Percentiles rank a stretch among this genome's conserved stretches.
phyloP scores from a whole-genome alignment of 805 yeast species.

The Cyberlindnera maritima region DNA sequence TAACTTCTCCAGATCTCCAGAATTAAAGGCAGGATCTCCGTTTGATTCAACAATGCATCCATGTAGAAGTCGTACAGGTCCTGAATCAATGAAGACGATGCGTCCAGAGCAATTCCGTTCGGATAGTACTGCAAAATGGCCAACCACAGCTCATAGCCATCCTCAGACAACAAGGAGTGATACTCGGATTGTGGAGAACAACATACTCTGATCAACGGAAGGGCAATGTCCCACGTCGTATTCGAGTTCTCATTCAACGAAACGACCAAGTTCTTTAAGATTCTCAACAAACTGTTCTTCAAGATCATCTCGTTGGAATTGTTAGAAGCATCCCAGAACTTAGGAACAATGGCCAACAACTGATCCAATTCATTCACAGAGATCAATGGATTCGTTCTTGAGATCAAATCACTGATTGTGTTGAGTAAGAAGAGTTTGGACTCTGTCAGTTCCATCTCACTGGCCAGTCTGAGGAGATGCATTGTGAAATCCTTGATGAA shows the following conservation, averaged over 20 bases:
- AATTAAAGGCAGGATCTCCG: constrained; percentile 69
- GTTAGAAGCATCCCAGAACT: constrained; percentile 66
- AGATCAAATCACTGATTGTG: constrained; percentile 60
- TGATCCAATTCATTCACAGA: constrained; percentile 48
- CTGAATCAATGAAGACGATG: constrained; percentile 19
- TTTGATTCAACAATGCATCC: constrained; percentile 61
- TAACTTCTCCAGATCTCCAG: constrained; percentile 64
- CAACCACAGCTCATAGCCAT: constrained; percentile 85
- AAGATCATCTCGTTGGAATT: constrained; percentile 42
- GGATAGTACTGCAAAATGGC: constrained; percentile 64
- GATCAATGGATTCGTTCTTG: constrained; percentile 62
- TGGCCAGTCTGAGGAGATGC: constrained; percentile 48
- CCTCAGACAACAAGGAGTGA: constrained; percentile 67
- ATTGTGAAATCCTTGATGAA: constrained; percentile 52
- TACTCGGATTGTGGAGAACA: constrained; percentile 60
- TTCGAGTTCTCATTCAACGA: constrained; percentile 53
- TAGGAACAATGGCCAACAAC: constrained; percentile 60
- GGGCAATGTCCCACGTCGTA: constrained; percentile 50
- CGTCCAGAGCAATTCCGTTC: constrained; percentile 9
- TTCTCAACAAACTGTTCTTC: constrained; percentile 50
- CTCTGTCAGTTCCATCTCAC: constrained; percentile 58
- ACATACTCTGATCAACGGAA: constrained; percentile 61
- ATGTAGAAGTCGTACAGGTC: constrained; percentile 37
- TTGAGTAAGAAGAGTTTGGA: constrained; percentile 73
- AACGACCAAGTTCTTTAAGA: constrained; percentile 52